Evolutionary conservation across 179 eudicot species (phyloP).

Genomic region (Beta corolliflora): DNA sequence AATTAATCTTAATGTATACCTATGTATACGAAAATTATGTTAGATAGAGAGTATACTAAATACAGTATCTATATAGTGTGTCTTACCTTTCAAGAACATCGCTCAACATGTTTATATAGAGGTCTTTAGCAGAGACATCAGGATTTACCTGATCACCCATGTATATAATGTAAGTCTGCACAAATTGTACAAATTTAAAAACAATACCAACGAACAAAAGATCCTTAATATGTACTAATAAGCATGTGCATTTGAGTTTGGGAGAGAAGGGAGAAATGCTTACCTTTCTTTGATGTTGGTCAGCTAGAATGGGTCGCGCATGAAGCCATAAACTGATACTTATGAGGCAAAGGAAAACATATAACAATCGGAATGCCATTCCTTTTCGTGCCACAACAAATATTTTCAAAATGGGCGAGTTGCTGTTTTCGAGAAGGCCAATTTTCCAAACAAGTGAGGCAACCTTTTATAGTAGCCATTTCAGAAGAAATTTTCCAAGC

Average conservation of each 20-base stretch:
- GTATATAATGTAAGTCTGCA: conserved; percentile 22
- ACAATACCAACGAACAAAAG: neutral
- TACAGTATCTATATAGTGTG: too few species aligned
- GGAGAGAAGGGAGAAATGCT: neutral
- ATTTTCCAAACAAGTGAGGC: neutral
- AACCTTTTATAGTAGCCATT: neutral
- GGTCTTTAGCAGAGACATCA: neutral
- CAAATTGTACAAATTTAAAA: neutral
- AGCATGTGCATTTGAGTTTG: neutral
- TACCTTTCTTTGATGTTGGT: conserved; percentile 20
- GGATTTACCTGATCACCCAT: conserved; percentile 6
- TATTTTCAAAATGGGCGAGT: neutral
- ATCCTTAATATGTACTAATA: neutral
- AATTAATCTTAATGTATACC: too few species aligned
- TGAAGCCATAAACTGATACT: conserved; percentile 3
- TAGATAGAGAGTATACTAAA: too few species aligned
- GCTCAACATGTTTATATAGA: conserved; percentile 7
- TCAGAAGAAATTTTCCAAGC: neutral
- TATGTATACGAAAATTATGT: too few species aligned
- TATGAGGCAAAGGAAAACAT: neutral
- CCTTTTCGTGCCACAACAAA: neutral
- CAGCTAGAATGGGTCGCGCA: conserved; percentile 16
- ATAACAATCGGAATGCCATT: conserved; percentile 11
- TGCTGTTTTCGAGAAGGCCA: neutral
- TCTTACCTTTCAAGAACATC: conserved; percentile 10